Evolutionary conservation across 2,329 filamentous ascomycete species (phyloP).

Genomic region (Colletotrichum chrysophilum): DNA sequence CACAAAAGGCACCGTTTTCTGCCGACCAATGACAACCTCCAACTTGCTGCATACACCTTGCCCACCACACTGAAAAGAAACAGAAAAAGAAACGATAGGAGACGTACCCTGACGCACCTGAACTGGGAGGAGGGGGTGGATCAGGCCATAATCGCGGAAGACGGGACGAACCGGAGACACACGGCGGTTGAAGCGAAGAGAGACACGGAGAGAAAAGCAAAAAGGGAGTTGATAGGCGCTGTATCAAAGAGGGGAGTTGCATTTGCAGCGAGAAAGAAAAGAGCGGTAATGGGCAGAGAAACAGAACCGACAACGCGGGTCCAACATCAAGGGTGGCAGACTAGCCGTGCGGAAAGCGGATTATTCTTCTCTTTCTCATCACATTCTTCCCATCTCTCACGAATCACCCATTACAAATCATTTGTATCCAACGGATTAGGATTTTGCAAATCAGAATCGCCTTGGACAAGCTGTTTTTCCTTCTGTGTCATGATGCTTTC

Average conservation of each 20-base stretch:
- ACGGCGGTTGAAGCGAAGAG: not conserved
- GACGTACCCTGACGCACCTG: slow-evolving; percentile 16
- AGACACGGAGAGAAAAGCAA: not conserved
- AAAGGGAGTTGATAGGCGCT: not conserved
- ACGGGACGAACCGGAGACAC: slow-evolving; percentile 1
- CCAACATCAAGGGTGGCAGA: not conserved
- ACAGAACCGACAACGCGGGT: not conserved
- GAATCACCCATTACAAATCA: slow-evolving; percentile 2
- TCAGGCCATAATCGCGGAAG: slow-evolving; percentile 13
- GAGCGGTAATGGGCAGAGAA: not conserved
- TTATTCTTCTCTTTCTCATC: slow-evolving; percentile 12
- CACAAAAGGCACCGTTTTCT: not conserved
- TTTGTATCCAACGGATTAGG: not conserved
- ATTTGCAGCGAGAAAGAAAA: slow-evolving; percentile 4
- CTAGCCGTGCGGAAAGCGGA: slow-evolving; percentile 6
- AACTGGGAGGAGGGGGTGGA: slow-evolving; percentile 9
- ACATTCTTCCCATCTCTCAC: slow-evolving; percentile 16
- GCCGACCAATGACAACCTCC: not conserved
- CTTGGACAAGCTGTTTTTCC: not conserved
- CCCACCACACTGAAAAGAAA: not conserved
- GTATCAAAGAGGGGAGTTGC: not conserved
- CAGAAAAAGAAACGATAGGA: not conserved
- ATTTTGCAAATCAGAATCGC: not conserved
- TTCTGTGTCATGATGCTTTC: not conserved
- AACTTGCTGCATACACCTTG: not conserved